Conservation (phyloP, 208 protist species). For the Leptomonas seymouri region DNA sequence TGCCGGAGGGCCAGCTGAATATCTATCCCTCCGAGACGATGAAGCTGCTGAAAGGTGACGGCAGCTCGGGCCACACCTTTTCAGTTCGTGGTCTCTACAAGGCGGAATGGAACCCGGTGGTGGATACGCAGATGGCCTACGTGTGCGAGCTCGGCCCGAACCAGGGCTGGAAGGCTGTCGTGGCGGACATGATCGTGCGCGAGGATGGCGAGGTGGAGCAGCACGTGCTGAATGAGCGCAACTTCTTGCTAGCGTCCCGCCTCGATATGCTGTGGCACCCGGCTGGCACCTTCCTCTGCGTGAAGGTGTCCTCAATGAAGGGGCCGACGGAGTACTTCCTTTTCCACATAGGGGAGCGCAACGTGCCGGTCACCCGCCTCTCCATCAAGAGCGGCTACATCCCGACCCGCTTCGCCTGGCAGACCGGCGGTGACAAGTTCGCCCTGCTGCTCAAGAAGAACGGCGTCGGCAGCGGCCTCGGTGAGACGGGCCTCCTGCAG, state of each 20-base stretch:
- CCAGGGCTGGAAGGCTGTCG: constrained; percentile 80
- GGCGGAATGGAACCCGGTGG: constrained; percentile 85
- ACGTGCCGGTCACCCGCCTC: constrained; percentile 67
- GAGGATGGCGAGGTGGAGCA: constrained; percentile 76
- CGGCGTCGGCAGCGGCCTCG: constrained; percentile 42
- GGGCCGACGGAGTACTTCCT: constrained; percentile 81
- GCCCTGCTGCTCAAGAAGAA: constrained; percentile 66
- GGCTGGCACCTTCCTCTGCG: constrained; percentile 78
- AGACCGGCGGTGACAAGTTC: constrained; percentile 82
- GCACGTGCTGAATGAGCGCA: constrained; percentile 76
- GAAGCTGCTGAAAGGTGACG: constrained; percentile 59
- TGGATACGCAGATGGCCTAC: constrained; percentile 81
- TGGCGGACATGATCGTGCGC: constrained; percentile 73
- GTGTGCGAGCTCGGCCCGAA: constrained; percentile 53
- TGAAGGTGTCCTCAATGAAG: constrained; percentile 64
- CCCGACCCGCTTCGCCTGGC: constrained; percentile 86
- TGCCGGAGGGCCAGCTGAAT: constrained; percentile 61
- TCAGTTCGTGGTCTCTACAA: constrained; percentile 73
- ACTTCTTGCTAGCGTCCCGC: constrained; percentile 76
- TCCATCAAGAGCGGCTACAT: constrained; percentile 70
- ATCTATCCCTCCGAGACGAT: constrained; percentile 85
- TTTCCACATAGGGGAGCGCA: constrained; percentile 66
- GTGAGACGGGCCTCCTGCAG: constrained; percentile 70
- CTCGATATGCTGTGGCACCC: constrained; percentile 91
- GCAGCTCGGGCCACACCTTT: constrained; percentile 66